Evolutionary conservation across 2,329 filamentous ascomycete species (phyloP), one percentile per base, ranked within the genome.

Genomic region (Aureobasidium sp.): DNA sequence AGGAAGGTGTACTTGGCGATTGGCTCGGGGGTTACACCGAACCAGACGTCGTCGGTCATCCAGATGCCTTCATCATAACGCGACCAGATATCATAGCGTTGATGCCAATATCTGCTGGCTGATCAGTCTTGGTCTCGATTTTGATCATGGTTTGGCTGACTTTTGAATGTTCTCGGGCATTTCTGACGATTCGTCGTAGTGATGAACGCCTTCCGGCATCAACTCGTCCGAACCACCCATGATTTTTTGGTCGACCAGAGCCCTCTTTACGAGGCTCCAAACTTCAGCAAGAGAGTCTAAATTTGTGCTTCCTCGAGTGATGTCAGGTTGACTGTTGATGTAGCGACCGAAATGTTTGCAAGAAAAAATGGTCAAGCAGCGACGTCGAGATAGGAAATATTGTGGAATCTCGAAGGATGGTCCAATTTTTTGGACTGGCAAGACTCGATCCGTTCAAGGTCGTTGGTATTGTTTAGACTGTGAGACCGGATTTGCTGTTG

Each of bases 21-120:
- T 5, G 90, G 89, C 74, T 99, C 93, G 15, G 94, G 92, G 0
- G 95, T 99, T 8, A 97, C 92, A 61, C 92, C 94, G 73, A 94
- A 99, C 94, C 94, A 99, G 60, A 92, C 89, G 76, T 93, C 88
- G 72, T 96, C 87, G 0, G 95, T 99, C 81, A 99, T 85, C 79
- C 86, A 88, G 67, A 99, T 83, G 61, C 92, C 93, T 63, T 92
- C 83, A 72, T 97, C 88, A 72, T 97, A 99, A 68, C 82, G 83
- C 17, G 87, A 87, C 76, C 96, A 99, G 67, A 99, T 89, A 59
- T 86, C 87, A 73, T 94, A 87, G 64, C 94, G 85, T 71, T 97
- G 92, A 17, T 87, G 82, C 84, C 90, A 99, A 76, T 99, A 99
- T 73, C 92, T 95, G 51, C 1, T 32, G 36, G 61, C 44, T 24